Evolutionary conservation across 306 rosid species (phyloP).

Genomic region (Lathyrus oleraceus): DNA sequence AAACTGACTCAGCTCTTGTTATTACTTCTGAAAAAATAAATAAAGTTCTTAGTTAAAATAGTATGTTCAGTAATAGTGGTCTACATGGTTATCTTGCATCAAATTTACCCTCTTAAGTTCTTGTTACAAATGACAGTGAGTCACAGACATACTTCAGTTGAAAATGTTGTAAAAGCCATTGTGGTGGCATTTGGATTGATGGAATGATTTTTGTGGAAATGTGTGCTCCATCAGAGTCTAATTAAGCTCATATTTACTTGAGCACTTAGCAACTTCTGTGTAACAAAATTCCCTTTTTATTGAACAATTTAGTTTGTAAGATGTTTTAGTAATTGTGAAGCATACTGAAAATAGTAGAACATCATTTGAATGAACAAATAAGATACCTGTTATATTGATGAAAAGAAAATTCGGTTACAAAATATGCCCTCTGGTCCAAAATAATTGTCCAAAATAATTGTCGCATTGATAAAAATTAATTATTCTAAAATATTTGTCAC

Average conservation of each 20-base stretch:
- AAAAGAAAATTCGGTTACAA: neutral
- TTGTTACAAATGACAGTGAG: neutral
- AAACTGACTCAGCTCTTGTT: slow-evolving; percentile 1
- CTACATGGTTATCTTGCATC: slow-evolving; percentile 1
- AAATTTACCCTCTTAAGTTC: neutral
- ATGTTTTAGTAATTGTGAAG: neutral
- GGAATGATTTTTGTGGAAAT: neutral
- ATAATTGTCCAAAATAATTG: too few relatives aligned
- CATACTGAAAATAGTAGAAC: neutral
- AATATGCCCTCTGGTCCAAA: too few relatives aligned
- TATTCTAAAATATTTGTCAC: too few relatives aligned
- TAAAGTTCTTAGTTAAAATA: neutral
- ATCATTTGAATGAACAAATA: neutral
- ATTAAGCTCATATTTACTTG: neutral
- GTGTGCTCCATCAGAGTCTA: neutral
- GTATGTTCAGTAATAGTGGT: slow-evolving; percentile 2
- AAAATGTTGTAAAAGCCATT: slow-evolving; percentile 9
- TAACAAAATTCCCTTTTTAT: too few relatives aligned
- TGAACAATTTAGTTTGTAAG: neutral
- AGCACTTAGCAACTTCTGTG: too few relatives aligned
- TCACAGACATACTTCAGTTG: slow-evolving; percentile 1
- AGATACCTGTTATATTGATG: neutral
- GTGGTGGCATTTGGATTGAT: neutral
- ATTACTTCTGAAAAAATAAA: neutral
- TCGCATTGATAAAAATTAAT: too few relatives aligned